These are phyloP conservation scores for Peronosclerospora sorghi DNA, from an alignment of 352 stramenopile species.

Conservation along the genomic window DNA sequence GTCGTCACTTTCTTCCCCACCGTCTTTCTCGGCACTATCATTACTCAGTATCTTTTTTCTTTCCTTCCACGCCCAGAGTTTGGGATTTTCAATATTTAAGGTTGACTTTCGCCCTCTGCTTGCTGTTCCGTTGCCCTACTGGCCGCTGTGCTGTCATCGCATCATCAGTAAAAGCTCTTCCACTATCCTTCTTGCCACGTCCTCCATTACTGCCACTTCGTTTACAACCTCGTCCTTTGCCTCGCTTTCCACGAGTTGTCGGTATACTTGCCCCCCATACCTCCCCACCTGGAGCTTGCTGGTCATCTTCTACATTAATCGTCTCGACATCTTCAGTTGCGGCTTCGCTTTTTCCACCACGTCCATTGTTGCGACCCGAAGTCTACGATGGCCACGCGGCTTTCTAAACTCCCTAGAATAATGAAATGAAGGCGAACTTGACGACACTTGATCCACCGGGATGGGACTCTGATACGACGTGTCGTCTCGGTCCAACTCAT, in stretches of 20 bases:
- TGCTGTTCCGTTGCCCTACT: conserved; percentile 11
- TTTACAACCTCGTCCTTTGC: conserved; percentile 27
- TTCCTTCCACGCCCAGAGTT: conserved; percentile 14
- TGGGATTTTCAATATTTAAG: conserved; percentile 3
- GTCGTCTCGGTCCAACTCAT: conserved; percentile 42
- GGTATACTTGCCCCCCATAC: conserved; percentile 1
- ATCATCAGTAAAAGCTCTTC: conserved; percentile 5
- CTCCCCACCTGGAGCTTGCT: conserved; percentile 7
- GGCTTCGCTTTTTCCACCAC: conserved; percentile 2
- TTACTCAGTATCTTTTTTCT: too few relatives aligned
- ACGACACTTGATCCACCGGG: conserved; percentile 36
- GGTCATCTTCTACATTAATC: conserved; percentile 3
- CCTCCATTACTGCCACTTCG: conserved; percentile 21
- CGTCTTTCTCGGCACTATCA: conserved; percentile 10
- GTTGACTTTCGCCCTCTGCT: conserved; percentile 7
- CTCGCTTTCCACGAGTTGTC: too few relatives aligned
- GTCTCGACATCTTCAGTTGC: conserved; percentile 3
- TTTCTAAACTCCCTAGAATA: conserved; percentile 23
- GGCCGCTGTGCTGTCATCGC: conserved; percentile 6
- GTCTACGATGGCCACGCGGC: conserved; percentile 12
- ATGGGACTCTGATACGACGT: conserved; percentile 68
- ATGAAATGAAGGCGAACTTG: conserved; percentile 24
- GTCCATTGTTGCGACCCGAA: conserved; percentile 6
- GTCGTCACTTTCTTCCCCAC: conserved; percentile 4
- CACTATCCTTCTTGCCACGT: conserved; percentile 13